Conservation (phyloP, 163 green algal genomes). For the Chlorella variabilis region DNA sequence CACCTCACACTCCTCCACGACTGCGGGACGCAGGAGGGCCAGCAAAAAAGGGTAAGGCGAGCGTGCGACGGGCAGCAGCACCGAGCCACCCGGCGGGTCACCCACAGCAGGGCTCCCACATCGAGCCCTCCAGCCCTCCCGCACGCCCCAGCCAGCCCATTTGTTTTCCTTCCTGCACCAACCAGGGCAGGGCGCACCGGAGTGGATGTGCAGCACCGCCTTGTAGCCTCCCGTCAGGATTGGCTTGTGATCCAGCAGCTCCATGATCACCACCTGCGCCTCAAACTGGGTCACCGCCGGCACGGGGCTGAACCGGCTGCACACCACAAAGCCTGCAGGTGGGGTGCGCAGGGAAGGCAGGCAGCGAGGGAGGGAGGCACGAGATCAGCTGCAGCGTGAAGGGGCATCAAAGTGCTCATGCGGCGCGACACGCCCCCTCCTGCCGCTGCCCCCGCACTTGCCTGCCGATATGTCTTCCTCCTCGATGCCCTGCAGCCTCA, state of each 20-base stretch:
- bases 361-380: not conserved
- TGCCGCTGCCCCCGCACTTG: constrained; percentile 44
- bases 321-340: constrained; percentile 83
- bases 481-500: constrained; percentile 87
- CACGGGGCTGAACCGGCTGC: constrained; percentile 63
- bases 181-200: no score
- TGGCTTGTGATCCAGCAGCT: constrained; percentile 91
- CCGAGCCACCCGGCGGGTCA: no score
- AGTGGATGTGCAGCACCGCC: constrained; percentile 96
- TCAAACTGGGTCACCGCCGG: constrained; percentile 69
- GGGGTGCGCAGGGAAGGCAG: not conserved
- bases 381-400: no score
- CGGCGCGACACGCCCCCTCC: no score
- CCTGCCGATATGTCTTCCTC: constrained; percentile 89
- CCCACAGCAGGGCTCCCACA: no score
- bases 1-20: constrained; percentile 97
- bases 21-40: constrained; percentile 1
- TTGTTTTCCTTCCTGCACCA: no score
- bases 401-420: no score
- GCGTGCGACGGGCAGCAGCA: no score
- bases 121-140: no score
- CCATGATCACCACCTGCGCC: constrained; percentile 72
- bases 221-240: constrained; percentile 83
- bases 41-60: not conserved
- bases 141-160: no score